phyloP scores from a whole-genome alignment of 352 stramenopile species.

The Pythium chondricola region DNA sequence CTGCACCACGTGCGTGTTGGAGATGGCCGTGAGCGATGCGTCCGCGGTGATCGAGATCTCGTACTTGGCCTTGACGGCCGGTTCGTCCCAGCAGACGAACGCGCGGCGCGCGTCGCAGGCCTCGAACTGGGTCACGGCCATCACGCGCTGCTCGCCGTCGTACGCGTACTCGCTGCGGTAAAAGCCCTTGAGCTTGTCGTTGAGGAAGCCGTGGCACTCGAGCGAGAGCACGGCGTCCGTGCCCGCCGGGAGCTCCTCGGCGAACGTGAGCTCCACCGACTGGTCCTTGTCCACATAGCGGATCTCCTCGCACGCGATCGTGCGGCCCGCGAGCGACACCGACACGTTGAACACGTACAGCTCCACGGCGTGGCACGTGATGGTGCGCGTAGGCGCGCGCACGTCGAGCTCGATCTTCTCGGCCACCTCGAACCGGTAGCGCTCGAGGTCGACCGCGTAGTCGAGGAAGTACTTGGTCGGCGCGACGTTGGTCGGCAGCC shows the following conservation, averaged over 20 bases:
- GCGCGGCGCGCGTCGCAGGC: slow-evolving; percentile 88
- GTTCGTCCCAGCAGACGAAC: slow-evolving; percentile 98
- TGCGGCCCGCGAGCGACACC: slow-evolving; percentile 33
- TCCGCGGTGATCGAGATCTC: slow-evolving; percentile 90
- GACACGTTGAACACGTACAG: slow-evolving; percentile 78
- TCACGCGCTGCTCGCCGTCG: slow-evolving; percentile 88
- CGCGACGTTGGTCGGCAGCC: slow-evolving; percentile 47
- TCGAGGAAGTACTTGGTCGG: slow-evolving; percentile 77
- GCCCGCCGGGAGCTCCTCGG: slow-evolving; percentile 31
- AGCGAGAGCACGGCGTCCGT: slow-evolving; percentile 31
- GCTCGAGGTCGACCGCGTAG: slow-evolving; percentile 67
- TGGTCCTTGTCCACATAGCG: slow-evolving; percentile 50
- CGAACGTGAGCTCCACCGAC: slow-evolving; percentile 45
- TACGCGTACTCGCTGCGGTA: slow-evolving; percentile 93
- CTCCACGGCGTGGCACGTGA: slow-evolving; percentile 94
- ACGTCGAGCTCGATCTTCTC: slow-evolving; percentile 62
- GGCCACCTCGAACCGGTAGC: slow-evolving; percentile 62
- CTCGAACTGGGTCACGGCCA: slow-evolving; percentile 89
- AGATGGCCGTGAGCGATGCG: slow-evolving; percentile 86
- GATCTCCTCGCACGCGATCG: slow-evolving; percentile 45
- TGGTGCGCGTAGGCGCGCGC: slow-evolving; percentile 48
- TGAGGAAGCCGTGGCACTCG: slow-evolving; percentile 60
- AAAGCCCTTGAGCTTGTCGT: slow-evolving; percentile 95
- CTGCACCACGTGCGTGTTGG: slow-evolving; percentile 95
- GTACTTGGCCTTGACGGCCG: slow-evolving; percentile 94